A percentile compares a stretch with the other conserved stretches of the same genome.
These are phyloP conservation scores for Venustampulla echinocandica DNA, from an alignment of 495 filamentous ascomycete species.

Conservation along the genomic window DNA sequence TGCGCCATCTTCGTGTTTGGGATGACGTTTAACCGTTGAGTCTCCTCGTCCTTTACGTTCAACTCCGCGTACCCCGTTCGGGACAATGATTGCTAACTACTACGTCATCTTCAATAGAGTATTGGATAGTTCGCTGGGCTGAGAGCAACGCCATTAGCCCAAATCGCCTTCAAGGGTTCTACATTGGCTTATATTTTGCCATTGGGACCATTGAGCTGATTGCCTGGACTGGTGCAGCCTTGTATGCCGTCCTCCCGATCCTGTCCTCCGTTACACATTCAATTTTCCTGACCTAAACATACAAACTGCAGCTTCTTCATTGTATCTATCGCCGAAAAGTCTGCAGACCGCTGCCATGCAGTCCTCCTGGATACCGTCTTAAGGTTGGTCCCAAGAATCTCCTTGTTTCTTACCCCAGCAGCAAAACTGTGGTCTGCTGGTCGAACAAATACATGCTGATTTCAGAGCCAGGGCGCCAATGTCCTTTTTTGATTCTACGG, in stretches of 20 bases:
- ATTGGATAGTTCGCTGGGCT: conserved; percentile 22
- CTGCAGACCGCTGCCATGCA: not conserved
- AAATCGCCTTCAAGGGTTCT: conserved; percentile 12
- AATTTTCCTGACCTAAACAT: too few species aligned
- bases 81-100: conserved; percentile 34
- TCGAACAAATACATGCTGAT: too few species aligned
- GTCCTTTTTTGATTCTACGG: not conserved
- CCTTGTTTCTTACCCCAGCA: too few species aligned
- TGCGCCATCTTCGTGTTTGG: not conserved
- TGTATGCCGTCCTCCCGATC: not conserved
- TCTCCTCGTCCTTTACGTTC: not conserved
- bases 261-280: not conserved
- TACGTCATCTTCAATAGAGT: conserved; percentile 30
- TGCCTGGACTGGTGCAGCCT: too few species aligned
- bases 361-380: not conserved
- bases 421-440: too few species aligned
- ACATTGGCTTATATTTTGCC: conserved; percentile 19
- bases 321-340: not conserved
- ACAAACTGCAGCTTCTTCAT: not conserved
- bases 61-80: not conserved
- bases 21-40: not conserved
- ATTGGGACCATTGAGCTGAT: not conserved
- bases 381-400: not conserved
- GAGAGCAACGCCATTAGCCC: conserved; percentile 18
- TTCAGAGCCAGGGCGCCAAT: not conserved